Evolutionary conservation across 306 rosid genomes (phyloP).

Genomic region (Castanopsis chinensis): DNA sequence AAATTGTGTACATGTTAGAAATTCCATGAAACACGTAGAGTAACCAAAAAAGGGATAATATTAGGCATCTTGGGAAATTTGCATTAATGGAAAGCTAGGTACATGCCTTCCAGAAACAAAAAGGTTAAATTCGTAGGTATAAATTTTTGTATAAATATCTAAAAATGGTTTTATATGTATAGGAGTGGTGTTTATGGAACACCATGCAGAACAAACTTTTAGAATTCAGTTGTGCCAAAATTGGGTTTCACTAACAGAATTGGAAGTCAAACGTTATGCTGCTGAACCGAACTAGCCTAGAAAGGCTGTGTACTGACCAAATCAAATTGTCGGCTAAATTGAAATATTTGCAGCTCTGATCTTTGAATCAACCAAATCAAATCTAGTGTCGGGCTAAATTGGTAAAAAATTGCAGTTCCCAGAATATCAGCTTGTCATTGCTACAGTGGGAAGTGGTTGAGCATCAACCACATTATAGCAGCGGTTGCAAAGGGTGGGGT

Average conservation of each 20-base stretch:
- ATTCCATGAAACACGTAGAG: no score
- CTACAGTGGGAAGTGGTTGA: slow-evolving; percentile 54
- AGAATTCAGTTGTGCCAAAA: not conserved
- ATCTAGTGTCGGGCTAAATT: not conserved
- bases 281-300: no score
- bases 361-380: not conserved
- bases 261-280: not conserved
- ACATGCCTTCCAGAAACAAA: no score
- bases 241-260: not conserved
- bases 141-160: not conserved
- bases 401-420: not conserved
- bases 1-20: no score
- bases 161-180: not conserved
- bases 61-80: no score
- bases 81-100: no score
- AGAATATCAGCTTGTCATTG: slow-evolving; percentile 39
- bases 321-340: not conserved
- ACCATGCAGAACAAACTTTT: not conserved
- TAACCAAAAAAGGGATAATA: no score
- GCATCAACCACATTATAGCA: slow-evolving; percentile 54
- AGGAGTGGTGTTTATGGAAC: not conserved
- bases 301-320: not conserved
- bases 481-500: slow-evolving; percentile 78
- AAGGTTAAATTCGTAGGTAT: no score
- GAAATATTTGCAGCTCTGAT: not conserved